A percentile compares a stretch with the other conserved stretches of the same genome.
Conservation (phyloP, 2,329 filamentous ascomycete genomes). For the Penicillium thymicola region DNA sequence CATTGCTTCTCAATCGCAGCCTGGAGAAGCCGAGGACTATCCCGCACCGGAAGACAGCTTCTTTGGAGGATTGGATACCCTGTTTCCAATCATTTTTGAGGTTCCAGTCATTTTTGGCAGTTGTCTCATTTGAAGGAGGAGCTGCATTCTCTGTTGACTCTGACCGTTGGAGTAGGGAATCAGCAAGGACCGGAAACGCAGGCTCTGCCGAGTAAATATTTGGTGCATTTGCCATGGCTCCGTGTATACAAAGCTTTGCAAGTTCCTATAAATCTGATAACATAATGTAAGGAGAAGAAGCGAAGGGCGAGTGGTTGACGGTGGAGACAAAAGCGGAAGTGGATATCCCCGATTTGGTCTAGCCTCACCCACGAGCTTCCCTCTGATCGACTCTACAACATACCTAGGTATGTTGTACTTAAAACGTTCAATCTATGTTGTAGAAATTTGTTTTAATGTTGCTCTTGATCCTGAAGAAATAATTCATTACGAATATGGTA, state of each 20-base stretch:
- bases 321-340: not conserved
- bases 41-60: conserved; percentile 28
- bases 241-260: not conserved
- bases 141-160: not conserved
- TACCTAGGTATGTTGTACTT: too few species aligned
- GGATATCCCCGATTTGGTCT: not conserved
- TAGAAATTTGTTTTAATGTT: not conserved
- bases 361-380: not conserved
- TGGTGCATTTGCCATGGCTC: conserved; percentile 13
- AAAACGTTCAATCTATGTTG: not conserved
- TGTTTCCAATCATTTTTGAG: conserved; percentile 24
- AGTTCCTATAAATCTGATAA: not conserved
- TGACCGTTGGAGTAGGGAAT: conserved; percentile 24
- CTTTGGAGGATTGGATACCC: conserved; percentile 15
- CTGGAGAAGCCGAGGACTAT: conserved; percentile 35
- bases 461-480: not conserved
- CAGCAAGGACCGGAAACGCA: conserved; percentile 32
- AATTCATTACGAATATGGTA: not conserved
- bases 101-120: conserved; percentile 22
- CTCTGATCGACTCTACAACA: not conserved
- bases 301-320: not conserved
- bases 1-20: conserved; percentile 20
- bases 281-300: not conserved
- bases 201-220: conserved; percentile 30
- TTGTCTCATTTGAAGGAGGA: not conserved